phyloP scores from a whole-genome alignment of 306 rosid species.

The Malus orientalis region DNA sequence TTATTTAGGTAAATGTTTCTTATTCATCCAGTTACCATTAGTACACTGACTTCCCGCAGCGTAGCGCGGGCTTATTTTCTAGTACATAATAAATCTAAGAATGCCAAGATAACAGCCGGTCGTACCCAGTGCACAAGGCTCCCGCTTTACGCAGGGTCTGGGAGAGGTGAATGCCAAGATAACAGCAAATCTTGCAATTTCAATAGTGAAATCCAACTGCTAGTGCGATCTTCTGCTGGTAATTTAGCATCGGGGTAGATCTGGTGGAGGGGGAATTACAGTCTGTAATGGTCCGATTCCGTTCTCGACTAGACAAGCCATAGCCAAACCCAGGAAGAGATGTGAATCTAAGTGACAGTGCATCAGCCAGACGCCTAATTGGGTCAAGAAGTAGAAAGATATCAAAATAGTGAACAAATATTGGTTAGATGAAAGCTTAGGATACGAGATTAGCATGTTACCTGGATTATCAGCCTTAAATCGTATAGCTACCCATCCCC shows the following conservation, averaged over 20 bases:
- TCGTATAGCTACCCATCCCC: constrained; percentile 97
- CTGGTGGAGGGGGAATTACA: constrained; percentile 89
- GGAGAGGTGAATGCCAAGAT: background rate
- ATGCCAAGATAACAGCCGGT: constrained; percentile 8
- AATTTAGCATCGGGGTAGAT: constrained; percentile 72
- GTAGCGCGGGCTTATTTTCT: too few species aligned
- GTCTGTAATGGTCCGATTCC: constrained; percentile 66
- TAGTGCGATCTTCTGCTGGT: constrained; percentile 13
- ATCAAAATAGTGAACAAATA: constrained; percentile 6
- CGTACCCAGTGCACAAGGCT: too few species aligned
- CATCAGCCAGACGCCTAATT: constrained; percentile 82
- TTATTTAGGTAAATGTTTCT: too few species aligned
- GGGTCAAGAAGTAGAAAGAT: background rate
- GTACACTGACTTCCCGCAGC: too few species aligned
- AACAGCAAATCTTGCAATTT: constrained; percentile 15
- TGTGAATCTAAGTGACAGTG: constrained; percentile 92
- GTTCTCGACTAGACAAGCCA: constrained; percentile 73
- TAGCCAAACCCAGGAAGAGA: constrained; percentile 62
- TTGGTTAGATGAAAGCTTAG: background rate
- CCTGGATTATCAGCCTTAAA: constrained; percentile 94
- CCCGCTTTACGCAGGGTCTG: too few species aligned
- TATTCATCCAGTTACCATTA: too few species aligned
- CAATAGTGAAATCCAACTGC: constrained; percentile 11
- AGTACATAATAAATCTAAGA: background rate
- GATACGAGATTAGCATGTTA: constrained; percentile 3